Evolutionary conservation across 2,329 filamentous ascomycete genomes (phyloP), one percentile per base, ranked within the genome.

Genomic region (Corinectria fuckeliana): DNA sequence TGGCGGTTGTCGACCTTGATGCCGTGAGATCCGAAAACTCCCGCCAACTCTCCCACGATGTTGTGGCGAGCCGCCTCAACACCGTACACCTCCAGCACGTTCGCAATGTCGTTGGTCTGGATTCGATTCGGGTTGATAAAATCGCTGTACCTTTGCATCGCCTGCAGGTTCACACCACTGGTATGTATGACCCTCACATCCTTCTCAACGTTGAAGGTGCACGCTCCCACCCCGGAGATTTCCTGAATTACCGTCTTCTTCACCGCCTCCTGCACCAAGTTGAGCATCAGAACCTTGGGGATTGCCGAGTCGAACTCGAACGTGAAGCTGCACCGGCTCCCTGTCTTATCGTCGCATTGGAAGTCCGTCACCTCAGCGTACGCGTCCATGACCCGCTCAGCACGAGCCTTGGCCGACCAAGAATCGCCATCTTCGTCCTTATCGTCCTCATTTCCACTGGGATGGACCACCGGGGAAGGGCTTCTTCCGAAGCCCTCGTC

Each of bases 1-100:
- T 99, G 96, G 52, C 95, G 88, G 66, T 90, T 88, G 75, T 99
- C 93, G 51, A 99, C 95, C 60, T 84, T 85, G 80, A 99, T 99
- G 72, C 91, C 91, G 86, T 99, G 94, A 72, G 90, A 89, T 49
- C 85, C 83, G 82, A 99, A 99, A 63, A 99, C 94, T 41, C 84
- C 85, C 54, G 88, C 85, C 72, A 99, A 86, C 79, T 99, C 95
- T 58, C 85, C 85, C 42, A 97, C 90, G 71, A 99, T 98, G 65
- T 88, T 91, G 64, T 85, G 88, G 21, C 96, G 91, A 44, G 91
- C 93, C 1, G 95, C 95, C 79, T 99, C 95, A 4, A 99, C 93
- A 66, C 95, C 95, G 74, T 98, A 99, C 51, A 91, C 84, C 21
- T 84, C 81, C 13, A 98, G 86, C 75, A 98, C 91, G 34, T 93